Conservation (phyloP, 495 filamentous ascomycete species). For the Aspergillus hancockii region DNA sequence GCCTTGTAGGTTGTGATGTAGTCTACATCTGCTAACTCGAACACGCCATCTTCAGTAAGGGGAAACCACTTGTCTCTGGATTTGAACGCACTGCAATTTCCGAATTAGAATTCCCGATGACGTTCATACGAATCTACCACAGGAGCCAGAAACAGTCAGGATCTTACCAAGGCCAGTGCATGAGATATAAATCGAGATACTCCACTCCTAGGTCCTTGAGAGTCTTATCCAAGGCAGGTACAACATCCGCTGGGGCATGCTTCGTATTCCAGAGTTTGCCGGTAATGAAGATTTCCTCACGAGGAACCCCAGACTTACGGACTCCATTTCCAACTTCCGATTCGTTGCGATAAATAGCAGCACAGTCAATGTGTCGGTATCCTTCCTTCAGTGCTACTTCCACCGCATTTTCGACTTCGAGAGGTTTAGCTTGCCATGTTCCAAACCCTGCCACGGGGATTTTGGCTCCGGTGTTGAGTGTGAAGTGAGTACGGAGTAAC, state of each 20-base stretch:
- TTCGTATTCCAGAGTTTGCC: constrained; percentile 61
- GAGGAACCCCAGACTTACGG: constrained; percentile 54
- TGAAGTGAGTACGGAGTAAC: too few relatives aligned
- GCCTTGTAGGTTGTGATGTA: constrained; percentile 67
- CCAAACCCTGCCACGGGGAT: constrained; percentile 42
- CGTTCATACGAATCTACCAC: too few relatives aligned
- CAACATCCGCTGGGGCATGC: constrained; percentile 36
- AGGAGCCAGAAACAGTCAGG: too few relatives aligned
- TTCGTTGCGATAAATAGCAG: constrained; percentile 71
- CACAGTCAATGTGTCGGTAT: constrained; percentile 73
- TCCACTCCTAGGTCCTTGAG: constrained; percentile 60
- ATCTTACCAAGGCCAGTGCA: constrained; percentile 71
- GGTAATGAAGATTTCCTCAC: constrained; percentile 70
- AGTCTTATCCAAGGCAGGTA: constrained; percentile 47
- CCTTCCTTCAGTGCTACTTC: constrained; percentile 55
- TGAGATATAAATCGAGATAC: constrained; percentile 71
- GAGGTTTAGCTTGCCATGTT: constrained; percentile 36
- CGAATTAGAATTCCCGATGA: too few relatives aligned
- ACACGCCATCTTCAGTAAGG: too few relatives aligned
- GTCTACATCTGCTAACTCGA: constrained; percentile 38
- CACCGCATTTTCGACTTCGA: constrained; percentile 38
- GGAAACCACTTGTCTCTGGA: too few relatives aligned
- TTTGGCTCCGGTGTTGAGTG: constrained; percentile 43
- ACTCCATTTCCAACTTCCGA: constrained; percentile 64
- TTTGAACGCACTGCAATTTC: too few relatives aligned